Evolutionary conservation across 1,139 yeast genomes (phyloP).

Genomic region (Suzukiozyma palmioleophila): DNA sequence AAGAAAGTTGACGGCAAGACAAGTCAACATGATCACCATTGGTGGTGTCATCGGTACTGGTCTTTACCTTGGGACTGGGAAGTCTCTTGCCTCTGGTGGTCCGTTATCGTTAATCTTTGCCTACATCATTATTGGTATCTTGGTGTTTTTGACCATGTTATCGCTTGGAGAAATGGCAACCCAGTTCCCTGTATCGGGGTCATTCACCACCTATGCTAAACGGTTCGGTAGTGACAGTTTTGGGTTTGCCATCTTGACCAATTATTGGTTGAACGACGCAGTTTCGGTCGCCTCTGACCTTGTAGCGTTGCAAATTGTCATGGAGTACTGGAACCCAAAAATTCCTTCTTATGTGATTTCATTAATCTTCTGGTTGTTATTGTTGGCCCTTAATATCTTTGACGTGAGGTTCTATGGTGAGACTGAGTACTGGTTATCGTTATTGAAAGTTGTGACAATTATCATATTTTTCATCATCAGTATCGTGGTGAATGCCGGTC

Average conservation of each 20-base stretch:
- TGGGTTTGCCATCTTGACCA: constrained; percentile 58
- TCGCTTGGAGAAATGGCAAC: constrained; percentile 65
- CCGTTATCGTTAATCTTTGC: constrained; percentile 59
- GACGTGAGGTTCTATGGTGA: constrained; percentile 49
- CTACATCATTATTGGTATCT: constrained; percentile 53
- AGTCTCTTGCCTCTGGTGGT: constrained; percentile 56
- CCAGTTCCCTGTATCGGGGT: constrained; percentile 57
- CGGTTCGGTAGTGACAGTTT: constrained; percentile 59
- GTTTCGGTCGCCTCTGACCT: constrained; percentile 59
- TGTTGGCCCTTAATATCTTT: constrained; percentile 48
- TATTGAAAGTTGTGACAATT: constrained; percentile 36
- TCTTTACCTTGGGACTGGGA: constrained; percentile 59
- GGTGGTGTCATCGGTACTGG: constrained; percentile 74
- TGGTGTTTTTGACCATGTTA: constrained; percentile 58
- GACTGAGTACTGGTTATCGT: constrained; percentile 37
- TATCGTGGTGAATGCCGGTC: constrained; percentile 35
- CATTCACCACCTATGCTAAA: constrained; percentile 56
- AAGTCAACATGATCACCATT: constrained; percentile 58
- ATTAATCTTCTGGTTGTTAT: constrained; percentile 54
- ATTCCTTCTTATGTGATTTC: constrained; percentile 57
- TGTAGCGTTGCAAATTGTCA: constrained; percentile 54
- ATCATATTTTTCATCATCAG: constrained; percentile 37
- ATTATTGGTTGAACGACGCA: constrained; percentile 66
- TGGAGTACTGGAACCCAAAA: constrained; percentile 55
- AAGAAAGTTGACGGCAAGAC: constrained; percentile 47